A percentile compares a stretch with the other conserved stretches of the same genome.
Conservation (phyloP, 2,329 filamentous ascomycete genomes). For the Sporothrix phasma region DNA sequence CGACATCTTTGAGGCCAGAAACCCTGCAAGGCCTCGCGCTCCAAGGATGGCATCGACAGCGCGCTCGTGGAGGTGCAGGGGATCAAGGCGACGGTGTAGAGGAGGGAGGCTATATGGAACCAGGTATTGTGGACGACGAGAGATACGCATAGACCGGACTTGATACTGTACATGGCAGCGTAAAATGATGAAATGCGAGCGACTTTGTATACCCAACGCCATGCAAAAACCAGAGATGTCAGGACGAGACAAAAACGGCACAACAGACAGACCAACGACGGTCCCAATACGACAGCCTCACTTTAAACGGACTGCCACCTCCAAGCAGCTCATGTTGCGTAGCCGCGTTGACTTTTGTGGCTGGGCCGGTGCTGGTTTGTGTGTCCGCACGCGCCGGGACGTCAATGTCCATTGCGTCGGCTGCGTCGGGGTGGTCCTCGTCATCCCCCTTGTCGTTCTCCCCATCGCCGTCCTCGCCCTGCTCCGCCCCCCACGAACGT, state of each 20-base stretch:
- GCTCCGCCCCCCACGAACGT: slow-evolving; percentile 27
- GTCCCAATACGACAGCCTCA: neutral
- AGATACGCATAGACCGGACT: neutral
- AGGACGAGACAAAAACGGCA: neutral
- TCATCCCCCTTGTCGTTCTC: neutral
- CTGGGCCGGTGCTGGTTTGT: neutral
- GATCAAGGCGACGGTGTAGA: neutral
- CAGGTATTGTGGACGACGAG: no score
- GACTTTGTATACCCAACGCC: neutral
- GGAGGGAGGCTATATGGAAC: no score
- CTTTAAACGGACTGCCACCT: slow-evolving; percentile 13
- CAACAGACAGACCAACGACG: no score
- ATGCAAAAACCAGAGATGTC: neutral
- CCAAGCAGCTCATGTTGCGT: slow-evolving; percentile 17
- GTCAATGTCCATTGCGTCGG: neutral
- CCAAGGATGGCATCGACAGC: neutral
- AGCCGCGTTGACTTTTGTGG: neutral
- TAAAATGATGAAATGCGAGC: neutral
- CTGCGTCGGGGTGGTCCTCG: slow-evolving; percentile 19
- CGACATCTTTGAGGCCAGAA: slow-evolving; percentile 13
- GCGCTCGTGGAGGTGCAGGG: slow-evolving; percentile 1
- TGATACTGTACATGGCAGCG: neutral
- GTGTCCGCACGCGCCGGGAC: neutral
- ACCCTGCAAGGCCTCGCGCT: slow-evolving; percentile 3
- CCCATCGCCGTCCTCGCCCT: slow-evolving; percentile 16